These are phyloP conservation scores for Exutisphaerella laricina DNA, from an alignment of 2,329 filamentous ascomycete species.

Conservation along the genomic window DNA sequence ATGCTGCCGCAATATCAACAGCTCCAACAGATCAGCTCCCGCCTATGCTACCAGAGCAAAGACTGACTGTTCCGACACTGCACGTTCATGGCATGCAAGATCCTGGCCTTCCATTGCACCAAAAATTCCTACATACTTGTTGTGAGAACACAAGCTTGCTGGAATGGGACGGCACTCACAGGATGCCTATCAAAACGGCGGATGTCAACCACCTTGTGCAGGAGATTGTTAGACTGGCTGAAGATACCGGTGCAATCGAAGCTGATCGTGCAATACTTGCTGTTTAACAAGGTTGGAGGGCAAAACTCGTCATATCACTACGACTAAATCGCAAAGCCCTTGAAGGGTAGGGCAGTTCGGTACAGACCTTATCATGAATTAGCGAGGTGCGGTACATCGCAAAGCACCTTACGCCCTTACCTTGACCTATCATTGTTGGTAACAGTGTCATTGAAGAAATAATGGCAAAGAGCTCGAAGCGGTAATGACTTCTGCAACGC, in stretches of 20 bases:
- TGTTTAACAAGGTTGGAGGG: no score
- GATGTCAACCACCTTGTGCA: slow-evolving; percentile 36
- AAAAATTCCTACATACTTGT: slow-evolving; percentile 49
- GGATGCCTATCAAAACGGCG: slow-evolving; percentile 57
- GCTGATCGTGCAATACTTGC: not conserved
- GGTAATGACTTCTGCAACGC: no score
- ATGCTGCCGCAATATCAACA: slow-evolving; percentile 8
- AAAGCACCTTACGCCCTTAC: not conserved
- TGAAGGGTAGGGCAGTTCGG: not conserved
- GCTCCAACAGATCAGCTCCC: slow-evolving; percentile 4
- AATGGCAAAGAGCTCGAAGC: not conserved
- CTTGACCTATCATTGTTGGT: no score
- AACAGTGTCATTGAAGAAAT: not conserved
- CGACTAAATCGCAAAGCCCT: not conserved
- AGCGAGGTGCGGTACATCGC: not conserved
- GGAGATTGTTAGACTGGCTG: not conserved
- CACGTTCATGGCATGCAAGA: slow-evolving; percentile 60
- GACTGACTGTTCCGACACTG: slow-evolving; percentile 52
- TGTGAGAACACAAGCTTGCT: slow-evolving; percentile 52
- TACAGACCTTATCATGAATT: not conserved
- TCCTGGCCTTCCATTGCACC: slow-evolving; percentile 52
- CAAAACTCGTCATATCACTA: not conserved
- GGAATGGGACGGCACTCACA: slow-evolving; percentile 64
- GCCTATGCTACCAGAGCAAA: slow-evolving; percentile 22
- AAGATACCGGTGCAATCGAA: not conserved